Conservation (phyloP, 306 rosid species). For the Cucurbita maxima region DNA sequence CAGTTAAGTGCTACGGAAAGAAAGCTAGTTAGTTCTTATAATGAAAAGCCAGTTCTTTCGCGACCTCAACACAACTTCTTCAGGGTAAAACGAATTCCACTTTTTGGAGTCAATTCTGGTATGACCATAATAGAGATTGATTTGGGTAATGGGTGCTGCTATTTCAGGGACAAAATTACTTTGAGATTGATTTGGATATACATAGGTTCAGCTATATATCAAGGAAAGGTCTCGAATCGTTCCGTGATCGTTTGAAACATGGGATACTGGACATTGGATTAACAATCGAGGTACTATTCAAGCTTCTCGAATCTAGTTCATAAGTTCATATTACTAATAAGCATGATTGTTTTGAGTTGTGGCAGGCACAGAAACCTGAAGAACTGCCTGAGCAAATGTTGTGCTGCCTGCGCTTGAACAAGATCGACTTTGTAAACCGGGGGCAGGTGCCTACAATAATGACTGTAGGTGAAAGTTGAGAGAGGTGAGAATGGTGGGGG, state of each 20-base stretch:
- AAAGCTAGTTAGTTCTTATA: constrained; percentile 60
- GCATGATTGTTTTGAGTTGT: not conserved
- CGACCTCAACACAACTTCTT: constrained; percentile 84
- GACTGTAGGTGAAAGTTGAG: constrained; percentile 21
- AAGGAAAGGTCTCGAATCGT: constrained; percentile 81
- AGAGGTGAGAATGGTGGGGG: not conserved
- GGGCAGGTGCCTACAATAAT: constrained; percentile 80
- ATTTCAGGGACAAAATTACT: constrained; percentile 67
- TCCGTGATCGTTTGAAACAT: constrained; percentile 48
- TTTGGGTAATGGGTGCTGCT: not conserved
- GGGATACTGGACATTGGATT: constrained; percentile 71
- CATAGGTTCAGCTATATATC: constrained; percentile 90
- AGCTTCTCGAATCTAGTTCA: not conserved
- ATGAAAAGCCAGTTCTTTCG: constrained; percentile 86
- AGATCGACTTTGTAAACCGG: constrained; percentile 59
- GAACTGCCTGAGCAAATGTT: constrained; percentile 80
- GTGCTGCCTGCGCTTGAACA: constrained; percentile 68
- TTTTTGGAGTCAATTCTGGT: not conserved
- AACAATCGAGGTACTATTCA: constrained; percentile 63
- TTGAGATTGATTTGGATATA: constrained; percentile 88
- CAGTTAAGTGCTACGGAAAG: constrained; percentile 48
- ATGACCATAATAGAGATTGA: not conserved
- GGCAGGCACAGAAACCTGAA: constrained; percentile 80
- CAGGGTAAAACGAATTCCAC: constrained; percentile 23
- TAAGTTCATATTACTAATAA: not conserved